Conservation (phyloP, 176 grass and related monocot genomes). For the Lolium perenne region DNA sequence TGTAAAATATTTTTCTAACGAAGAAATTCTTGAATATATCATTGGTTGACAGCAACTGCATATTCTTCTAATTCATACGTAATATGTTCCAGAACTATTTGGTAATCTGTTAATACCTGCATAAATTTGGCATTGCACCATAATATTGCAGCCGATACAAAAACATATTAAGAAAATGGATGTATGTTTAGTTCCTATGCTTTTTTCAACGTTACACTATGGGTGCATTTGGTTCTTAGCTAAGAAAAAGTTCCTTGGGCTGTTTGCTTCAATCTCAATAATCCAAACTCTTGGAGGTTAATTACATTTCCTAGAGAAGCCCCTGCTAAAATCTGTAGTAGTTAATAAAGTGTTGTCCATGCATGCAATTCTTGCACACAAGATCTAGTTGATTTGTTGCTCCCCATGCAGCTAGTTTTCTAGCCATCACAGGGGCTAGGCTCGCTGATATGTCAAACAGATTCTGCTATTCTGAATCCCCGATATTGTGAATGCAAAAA, state of each 20-base stretch:
- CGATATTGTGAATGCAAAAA: too few species aligned
- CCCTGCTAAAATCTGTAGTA: not conserved
- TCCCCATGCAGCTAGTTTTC: not conserved
- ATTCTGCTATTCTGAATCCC: too few species aligned
- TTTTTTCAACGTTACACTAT: too few species aligned
- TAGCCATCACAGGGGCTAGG: too few species aligned
- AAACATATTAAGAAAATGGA: too few species aligned
- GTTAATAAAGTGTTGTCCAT: not conserved
- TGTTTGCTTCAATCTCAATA: not conserved
- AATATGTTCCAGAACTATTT: slow-evolving; percentile 3
- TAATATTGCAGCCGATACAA: too few species aligned
- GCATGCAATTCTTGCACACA: not conserved
- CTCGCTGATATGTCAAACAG: too few species aligned
- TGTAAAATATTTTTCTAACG: slow-evolving; percentile 26
- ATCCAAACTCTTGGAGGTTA: not conserved
- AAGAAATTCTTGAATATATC: not conserved
- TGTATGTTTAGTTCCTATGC: too few species aligned
- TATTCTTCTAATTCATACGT: not conserved
- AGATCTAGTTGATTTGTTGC: not conserved
- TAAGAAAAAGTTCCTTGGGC: too few species aligned
- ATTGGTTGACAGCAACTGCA: not conserved
- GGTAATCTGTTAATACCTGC: not conserved
- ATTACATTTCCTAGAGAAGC: not conserved
- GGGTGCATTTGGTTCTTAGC: too few species aligned
- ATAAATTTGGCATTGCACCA: not conserved